Evolutionary conservation across 202 grass and related monocot genomes (phyloP).

Genomic region (Bolboschoenoplectus hybrid): DNA sequence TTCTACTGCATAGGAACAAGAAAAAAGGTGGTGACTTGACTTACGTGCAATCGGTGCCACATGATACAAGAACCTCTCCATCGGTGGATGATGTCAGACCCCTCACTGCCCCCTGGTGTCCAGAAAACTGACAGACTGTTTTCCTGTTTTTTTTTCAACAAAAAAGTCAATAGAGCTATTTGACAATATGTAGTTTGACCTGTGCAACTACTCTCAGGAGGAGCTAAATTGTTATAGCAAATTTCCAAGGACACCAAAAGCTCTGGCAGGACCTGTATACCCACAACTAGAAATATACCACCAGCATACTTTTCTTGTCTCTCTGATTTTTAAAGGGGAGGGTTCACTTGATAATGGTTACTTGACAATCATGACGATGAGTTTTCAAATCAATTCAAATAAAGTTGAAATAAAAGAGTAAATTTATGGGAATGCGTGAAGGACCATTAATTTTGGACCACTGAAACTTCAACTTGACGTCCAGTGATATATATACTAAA

Average conservation of each 20-base stretch:
- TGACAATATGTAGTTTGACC: background rate
- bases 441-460: background rate
- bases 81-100: conserved; percentile 85
- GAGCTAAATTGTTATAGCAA: conserved; percentile 24
- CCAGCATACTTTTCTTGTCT: background rate
- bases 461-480: conserved; percentile 4
- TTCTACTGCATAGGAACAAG: background rate
- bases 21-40: conserved; percentile 37
- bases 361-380: background rate
- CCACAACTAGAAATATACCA: background rate
- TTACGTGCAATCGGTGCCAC: conserved; percentile 91
- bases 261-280: background rate
- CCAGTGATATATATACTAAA: background rate
- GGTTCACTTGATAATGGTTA: background rate
- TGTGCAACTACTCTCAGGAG: background rate
- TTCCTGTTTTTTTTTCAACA: conserved; percentile 58
- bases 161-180: conserved; percentile 11
- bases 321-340: background rate
- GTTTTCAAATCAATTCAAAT: background rate
- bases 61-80: conserved; percentile 90
- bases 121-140: conserved; percentile 82
- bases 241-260: background rate
- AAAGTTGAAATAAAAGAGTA: background rate
- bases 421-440: background rate
- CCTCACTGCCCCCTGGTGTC: conserved; percentile 80